Evolutionary conservation across 225 moss, liverwort and hornwort genomes (phyloP).

Genomic region (Pseudoscleropodium purum): DNA sequence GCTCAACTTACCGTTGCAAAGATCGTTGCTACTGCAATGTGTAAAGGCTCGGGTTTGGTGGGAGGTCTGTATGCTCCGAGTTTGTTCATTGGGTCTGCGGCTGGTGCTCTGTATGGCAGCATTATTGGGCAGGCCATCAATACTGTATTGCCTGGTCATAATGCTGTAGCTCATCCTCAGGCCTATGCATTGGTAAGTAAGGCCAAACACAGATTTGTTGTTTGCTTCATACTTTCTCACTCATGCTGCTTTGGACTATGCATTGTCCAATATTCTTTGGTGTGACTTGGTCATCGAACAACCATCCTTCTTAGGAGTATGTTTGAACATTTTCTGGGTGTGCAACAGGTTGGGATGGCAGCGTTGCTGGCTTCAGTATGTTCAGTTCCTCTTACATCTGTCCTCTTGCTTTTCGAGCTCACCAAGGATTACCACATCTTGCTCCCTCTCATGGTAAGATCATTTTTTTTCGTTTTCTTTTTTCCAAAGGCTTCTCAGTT

Average conservation of each 20-base stretch:
- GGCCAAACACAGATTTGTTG: neutral
- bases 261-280: neutral
- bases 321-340: neutral
- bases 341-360: slow-evolving; percentile 95
- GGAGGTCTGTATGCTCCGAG: slow-evolving; percentile 98
- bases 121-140: slow-evolving; percentile 83
- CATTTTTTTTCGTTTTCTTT: neutral
- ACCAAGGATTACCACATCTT: slow-evolving; percentile 98
- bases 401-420: slow-evolving; percentile 93
- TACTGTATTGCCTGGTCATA: slow-evolving; percentile 81
- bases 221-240: neutral
- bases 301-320: neutral
- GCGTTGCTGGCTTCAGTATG: slow-evolving; percentile 95
- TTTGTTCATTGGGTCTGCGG: slow-evolving; percentile 95
- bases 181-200: slow-evolving; percentile 86
- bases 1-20: slow-evolving; percentile 89
- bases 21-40: slow-evolving; percentile 91
- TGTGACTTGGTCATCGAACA: neutral
- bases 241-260: neutral
- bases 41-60: slow-evolving; percentile 93
- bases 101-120: slow-evolving; percentile 96
- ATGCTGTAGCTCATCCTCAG: slow-evolving; percentile 99
- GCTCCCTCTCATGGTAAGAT: slow-evolving; percentile 90
- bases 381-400: slow-evolving; percentile 96
- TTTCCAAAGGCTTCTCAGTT: neutral